Evolutionary conservation across 2,329 filamentous ascomycete genomes (phyloP).

Genomic region (Metarhizium guizhouense): DNA sequence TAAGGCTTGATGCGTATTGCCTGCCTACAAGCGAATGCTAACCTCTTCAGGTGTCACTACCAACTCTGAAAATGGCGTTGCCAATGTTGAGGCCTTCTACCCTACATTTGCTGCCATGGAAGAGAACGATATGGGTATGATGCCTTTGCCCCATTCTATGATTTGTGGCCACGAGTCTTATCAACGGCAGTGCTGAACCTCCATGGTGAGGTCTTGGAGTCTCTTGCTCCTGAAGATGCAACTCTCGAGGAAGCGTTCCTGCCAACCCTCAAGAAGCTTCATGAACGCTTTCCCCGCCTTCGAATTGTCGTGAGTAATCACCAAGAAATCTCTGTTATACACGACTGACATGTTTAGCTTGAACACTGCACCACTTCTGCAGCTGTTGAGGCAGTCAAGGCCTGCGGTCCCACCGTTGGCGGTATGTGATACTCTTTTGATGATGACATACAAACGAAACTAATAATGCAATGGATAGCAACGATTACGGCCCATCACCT

Average conservation of each 20-base stretch:
- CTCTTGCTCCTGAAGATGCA: conserved; percentile 35
- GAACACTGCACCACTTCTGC: conserved; percentile 86
- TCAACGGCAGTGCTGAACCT: conserved; percentile 66
- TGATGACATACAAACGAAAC: background rate
- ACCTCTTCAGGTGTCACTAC: conserved; percentile 45
- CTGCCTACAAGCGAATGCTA: background rate
- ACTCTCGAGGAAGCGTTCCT: conserved; percentile 56
- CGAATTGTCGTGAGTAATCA: conserved; percentile 33
- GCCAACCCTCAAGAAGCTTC: conserved; percentile 66
- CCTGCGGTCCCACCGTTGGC: conserved; percentile 69
- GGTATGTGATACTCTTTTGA: conserved; percentile 19
- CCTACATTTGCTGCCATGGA: conserved; percentile 88
- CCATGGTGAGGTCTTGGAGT: conserved; percentile 71
- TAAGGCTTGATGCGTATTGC: background rate
- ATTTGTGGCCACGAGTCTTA: conserved; percentile 3
- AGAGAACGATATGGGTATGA: conserved; percentile 50
- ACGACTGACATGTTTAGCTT: conserved; percentile 24
- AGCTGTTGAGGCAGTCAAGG: conserved; percentile 67
- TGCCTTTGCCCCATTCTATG: background rate
- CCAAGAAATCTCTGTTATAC: background rate
- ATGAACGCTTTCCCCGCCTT: conserved; percentile 65
- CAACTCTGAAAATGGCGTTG: conserved; percentile 59
- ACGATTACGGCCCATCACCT: conserved; percentile 86
- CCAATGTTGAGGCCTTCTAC: conserved; percentile 59
- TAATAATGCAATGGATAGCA: background rate